Evolutionary conservation across 139 green algal species (phyloP), one percentile per base, ranked within the genome.

Genomic region (Coelastrella sp.): DNA sequence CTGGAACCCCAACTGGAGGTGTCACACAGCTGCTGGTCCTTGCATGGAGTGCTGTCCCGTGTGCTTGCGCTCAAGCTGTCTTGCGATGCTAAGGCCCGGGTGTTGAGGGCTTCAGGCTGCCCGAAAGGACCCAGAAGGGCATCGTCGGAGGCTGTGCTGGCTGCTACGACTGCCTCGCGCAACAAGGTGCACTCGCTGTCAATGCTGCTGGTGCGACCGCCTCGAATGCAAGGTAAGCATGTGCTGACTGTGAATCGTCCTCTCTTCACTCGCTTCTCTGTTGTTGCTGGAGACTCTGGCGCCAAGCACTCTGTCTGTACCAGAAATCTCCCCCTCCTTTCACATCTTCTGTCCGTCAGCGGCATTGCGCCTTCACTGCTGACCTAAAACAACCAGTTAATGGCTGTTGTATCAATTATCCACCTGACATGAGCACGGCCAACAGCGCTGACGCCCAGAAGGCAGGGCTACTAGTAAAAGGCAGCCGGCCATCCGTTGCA

Each of bases 301-400:
- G 70, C 70, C 70, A 25, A 49, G 35, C 35, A 15, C 20, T 57
- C 17, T 17, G 79, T 84, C 4, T 57, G 59, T 58, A 87, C 81
- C 59, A 87, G n/a, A 61, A 87, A 87, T 27, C 81, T 24, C 22
- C 81, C 81, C 57, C 72, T 84, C 20, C 56, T 25, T 58, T 84
- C n/a, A n/a, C n/a, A n/a, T n/a, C n/a, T n/a, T n/a, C n/a, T n/a
- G n/a, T n/a, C 79, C 20, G 79, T 66, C 59, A 84, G 24, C 19
- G 79, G 20, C 79, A 84, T 84, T 59, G 63, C 63, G 63, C 12
- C 12, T 17, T 22, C 63, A 22, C 12, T 14, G 63, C 63, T 49
- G 35, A 49, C 35, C 35, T 49, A 49, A 49, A 49, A 49, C 35
- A 49, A 49, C 35, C 35, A 49, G 35, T 3, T 49, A 3, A 49